Evolutionary conservation across 345 rosid species (phyloP).

Genomic region (Corchorus olitorius): DNA sequence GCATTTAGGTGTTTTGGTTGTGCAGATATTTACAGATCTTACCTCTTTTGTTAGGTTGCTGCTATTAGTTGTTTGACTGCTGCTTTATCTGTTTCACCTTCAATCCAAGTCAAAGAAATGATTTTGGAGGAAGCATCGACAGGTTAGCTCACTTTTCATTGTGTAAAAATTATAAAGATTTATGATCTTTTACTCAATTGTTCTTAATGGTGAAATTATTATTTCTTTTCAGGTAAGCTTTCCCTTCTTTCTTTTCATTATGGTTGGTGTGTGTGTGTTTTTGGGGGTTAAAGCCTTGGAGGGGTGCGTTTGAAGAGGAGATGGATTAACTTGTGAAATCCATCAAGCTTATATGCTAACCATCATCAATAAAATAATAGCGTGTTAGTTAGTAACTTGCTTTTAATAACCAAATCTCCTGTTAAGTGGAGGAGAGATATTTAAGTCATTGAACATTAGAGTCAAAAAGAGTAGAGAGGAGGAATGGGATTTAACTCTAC

Average conservation of each 20-base stretch:
- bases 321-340: constrained; percentile 1
- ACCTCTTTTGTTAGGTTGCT: constrained; percentile 54
- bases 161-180: not conserved
- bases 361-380: not conserved
- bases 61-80: constrained; percentile 75
- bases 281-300: too few species aligned
- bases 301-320: not conserved
- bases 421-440: not conserved
- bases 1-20: not conserved
- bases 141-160: constrained; percentile 44
- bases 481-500: not conserved
- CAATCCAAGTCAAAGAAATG: constrained; percentile 60
- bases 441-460: not conserved
- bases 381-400: not conserved
- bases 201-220: not conserved
- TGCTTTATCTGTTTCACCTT: constrained; percentile 76
- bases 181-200: not conserved
- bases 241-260: not conserved
- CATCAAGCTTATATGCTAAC: not conserved
- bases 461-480: not conserved
- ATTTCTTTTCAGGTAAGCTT: not conserved
- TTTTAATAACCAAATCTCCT: not conserved
- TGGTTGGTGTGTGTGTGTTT: not conserved
- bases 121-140: constrained; percentile 59
- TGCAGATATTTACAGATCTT: constrained; percentile 7